Evolutionary conservation across 441 rosid genomes (phyloP), one percentile per base, ranked within the genome.

Genomic region (Geranium incanum): DNA sequence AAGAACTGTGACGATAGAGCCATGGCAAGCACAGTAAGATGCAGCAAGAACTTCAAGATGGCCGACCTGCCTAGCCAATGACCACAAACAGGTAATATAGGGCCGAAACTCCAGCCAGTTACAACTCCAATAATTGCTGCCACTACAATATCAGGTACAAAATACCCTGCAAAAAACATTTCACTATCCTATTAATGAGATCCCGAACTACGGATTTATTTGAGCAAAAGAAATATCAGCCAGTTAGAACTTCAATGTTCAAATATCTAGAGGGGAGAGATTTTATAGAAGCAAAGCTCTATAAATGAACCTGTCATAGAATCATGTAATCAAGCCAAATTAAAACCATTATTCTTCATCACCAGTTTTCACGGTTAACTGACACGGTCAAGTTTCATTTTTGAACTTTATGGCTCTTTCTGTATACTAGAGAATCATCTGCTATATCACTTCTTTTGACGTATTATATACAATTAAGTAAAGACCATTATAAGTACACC

Each of bases 1-100:
- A 95, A 95, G 79, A 91, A 83, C 78, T 85, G 98, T 9, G 97
- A 91, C n/a, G 99, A 85, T 36, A 95, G 74, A 5, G 99, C 99
- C 84, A 95, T 68, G 76, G 85, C 84, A 74, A 87, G 81, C 74
- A 95, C 82, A 59, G 76, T 84, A 69, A 89, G 78, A 68, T 95
- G 91, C 76, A 95, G 73, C 84, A 92, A 80, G 82, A 89, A 86
- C 77, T 83, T 82, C 89, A 92, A 72, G 75, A 92, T 83, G 6
- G 89, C 85, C 52, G 95, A 78, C 78, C 84, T 88, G 21, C 97
- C 97, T 68, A 95, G 81, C 95, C 90, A 92, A 71, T 73, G 82
- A 72, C 91, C 87, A 52, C 89, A 86, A 66, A 91, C 71, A 50
- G 99, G 96, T 79, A 91, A 65, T 63, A 92, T 71, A 77, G 99